Evolutionary conservation across 352 stramenopile genomes (phyloP).

Genomic region (Pythium oligandrum): DNA sequence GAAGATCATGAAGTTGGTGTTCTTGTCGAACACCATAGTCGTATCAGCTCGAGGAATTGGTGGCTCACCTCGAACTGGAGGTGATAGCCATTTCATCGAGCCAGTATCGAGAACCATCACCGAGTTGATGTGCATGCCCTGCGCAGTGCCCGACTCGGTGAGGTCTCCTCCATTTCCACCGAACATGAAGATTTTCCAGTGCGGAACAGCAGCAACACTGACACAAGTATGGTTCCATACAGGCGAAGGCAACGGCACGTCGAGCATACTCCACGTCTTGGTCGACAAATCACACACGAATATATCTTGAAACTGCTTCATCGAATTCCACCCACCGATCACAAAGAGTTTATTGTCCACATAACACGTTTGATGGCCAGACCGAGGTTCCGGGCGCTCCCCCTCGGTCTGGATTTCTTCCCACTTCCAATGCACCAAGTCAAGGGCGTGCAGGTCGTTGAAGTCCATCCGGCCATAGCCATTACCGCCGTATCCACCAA

Average conservation of each 20-base stretch:
- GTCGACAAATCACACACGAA: conserved; percentile 89
- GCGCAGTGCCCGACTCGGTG: conserved; percentile 74
- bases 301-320: conserved; percentile 96
- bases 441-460: conserved; percentile 91
- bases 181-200: conserved; percentile 98
- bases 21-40: conserved; percentile 91
- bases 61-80: conserved; percentile 63
- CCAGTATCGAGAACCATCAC: conserved; percentile 92
- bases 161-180: conserved; percentile 95
- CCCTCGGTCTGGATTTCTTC: conserved; percentile 81
- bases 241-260: conserved; percentile 45
- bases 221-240: conserved; percentile 95
- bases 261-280: conserved; percentile 79
- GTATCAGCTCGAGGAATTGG: conserved; percentile 91
- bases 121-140: conserved; percentile 88
- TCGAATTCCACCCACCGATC: conserved; percentile 94
- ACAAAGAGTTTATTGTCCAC: conserved; percentile 91
- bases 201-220: conserved; percentile 91
- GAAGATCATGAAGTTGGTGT: conserved; percentile 88
- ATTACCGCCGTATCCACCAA: conserved; percentile 95
- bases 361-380: conserved; percentile 90
- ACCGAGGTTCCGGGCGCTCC: conserved; percentile 89
- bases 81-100: conserved; percentile 66
- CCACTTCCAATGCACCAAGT: conserved; percentile 91
- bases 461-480: conserved; percentile 94